Base-by-base conservation (phyloP, 345 rosid species). In the Boechera stricta region DNA sequence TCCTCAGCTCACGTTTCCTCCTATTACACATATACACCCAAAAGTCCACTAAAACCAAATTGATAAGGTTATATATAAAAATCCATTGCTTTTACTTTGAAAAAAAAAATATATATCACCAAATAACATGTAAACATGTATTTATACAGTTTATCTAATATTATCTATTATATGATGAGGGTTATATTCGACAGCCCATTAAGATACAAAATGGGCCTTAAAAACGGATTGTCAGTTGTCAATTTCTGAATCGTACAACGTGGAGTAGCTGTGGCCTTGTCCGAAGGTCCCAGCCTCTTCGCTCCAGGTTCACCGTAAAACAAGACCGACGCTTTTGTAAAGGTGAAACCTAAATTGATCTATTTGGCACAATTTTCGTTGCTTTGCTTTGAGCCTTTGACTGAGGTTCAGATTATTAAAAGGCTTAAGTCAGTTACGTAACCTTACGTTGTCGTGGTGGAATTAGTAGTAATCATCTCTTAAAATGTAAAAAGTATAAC, bases 201-300 rank as follows among this genome's bases (percentile, higher is more conserved):
- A 56, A 56, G 38, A 36, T 2, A 65, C 15, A 18, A 41, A 45
- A 47, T 48, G 76, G 60, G 76, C 76, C 59, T 16, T 16, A 16
- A 16, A 16, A 16, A 16, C 16, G 16, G 16, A 16, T 16, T 16
- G 16, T 16, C 16, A 16, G 67, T 12, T 77, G 76, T 64, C 54
- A 55, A 8, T 7, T 0, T 49, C 0, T 32, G 6, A 64, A 71
- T 64, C 67, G 59, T 21, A 56, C 61, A 77, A 64, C 81, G 76
- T 71, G 81, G 76, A 64, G 61, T 71, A 55, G 72, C 45, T 55
- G 45, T 47, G 67, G 67, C 76, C 80, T 64, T 70, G 71, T 18
- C 55, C 55, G 55, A 28, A 1, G 18, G 55, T 53, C 53, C 36
- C 33, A 41, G 13, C 45, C 76, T 54, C 74, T 39, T 68, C 36